These are phyloP conservation scores for Penicillium antarcticum DNA, from an alignment of 495 filamentous ascomycete genomes.

Conservation along the genomic window DNA sequence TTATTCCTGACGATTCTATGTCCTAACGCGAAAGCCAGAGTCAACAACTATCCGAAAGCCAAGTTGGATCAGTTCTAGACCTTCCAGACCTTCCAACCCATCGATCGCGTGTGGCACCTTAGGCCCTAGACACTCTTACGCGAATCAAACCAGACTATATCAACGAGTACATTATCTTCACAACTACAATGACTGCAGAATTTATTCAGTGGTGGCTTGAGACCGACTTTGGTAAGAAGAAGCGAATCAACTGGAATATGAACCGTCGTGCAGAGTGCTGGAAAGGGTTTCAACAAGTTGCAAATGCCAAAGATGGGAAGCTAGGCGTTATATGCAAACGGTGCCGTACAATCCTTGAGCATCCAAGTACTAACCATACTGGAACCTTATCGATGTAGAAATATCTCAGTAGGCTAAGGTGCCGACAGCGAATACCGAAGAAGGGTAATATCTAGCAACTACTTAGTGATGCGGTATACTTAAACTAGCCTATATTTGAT, in stretches of 20 bases:
- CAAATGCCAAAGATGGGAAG: conserved; percentile 3
- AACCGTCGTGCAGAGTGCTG: not conserved
- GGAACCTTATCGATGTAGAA: conserved; percentile 2
- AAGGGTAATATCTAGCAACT: conserved; percentile 1
- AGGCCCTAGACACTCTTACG: not conserved
- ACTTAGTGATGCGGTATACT: not conserved
- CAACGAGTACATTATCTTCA: not conserved
- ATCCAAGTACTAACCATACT: conserved; percentile 1
- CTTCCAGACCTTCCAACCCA: not conserved
- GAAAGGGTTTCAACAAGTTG: conserved; percentile 5
- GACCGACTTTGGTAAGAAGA: not conserved
- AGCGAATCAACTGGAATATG: not conserved
- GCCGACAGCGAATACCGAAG: not conserved
- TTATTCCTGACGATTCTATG: not conserved
- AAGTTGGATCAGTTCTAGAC: not conserved
- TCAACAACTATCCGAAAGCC: not conserved
- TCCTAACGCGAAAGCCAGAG: not conserved
- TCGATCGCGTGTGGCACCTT: not conserved
- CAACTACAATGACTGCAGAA: not conserved
- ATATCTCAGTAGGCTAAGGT: not conserved
- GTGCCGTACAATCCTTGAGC: not conserved
- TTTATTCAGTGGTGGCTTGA: conserved; percentile 5
- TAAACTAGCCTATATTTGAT: not conserved
- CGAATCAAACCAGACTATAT: conserved; percentile 1
- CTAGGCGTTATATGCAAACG: conserved; percentile 3